Percentiles rank a stretch among this genome's conserved stretches.
These are phyloP conservation scores for Cicer chorassanicum DNA, from an alignment of 306 rosid species.

Conservation along the genomic window DNA sequence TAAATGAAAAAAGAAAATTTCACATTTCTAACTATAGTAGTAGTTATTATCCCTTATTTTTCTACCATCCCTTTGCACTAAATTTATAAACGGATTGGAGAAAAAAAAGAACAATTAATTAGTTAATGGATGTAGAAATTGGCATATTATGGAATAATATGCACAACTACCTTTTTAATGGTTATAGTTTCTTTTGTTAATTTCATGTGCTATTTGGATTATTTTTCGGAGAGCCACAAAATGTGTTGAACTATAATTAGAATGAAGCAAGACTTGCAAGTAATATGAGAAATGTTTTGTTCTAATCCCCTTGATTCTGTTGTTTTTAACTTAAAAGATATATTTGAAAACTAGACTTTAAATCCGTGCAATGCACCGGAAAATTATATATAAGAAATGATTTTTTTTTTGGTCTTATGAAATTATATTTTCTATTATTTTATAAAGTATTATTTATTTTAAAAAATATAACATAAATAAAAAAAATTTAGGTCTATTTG, in stretches of 20 bases:
- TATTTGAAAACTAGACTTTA: background rate
- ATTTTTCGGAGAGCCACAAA: conserved; percentile 42
- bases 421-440: too few relatives aligned
- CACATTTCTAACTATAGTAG: conserved; percentile 42
- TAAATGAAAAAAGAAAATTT: conserved; percentile 43
- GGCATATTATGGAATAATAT: conserved; percentile 9
- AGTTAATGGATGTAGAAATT: conserved; percentile 9
- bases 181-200: conserved; percentile 16
- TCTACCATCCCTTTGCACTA: conserved; percentile 42
- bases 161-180: conserved; percentile 24
- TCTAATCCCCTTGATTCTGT: background rate
- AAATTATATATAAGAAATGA: too few relatives aligned
- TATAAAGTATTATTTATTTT: too few relatives aligned
- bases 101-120: conserved; percentile 23
- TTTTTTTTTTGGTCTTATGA: too few relatives aligned
- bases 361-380: too few relatives aligned
- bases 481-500: too few relatives aligned
- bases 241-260: conserved; percentile 47
- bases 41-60: conserved; percentile 37
- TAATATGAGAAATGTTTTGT: background rate
- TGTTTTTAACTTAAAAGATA: background rate
- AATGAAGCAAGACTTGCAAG: background rate
- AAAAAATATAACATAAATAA: too few relatives aligned
- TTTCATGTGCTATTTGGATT: conserved; percentile 36
- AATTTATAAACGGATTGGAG: conserved; percentile 17